These are phyloP conservation scores for Rutstroemia sydowiana DNA, from an alignment of 2,329 filamentous ascomycete genomes.

Conservation along the genomic window DNA sequence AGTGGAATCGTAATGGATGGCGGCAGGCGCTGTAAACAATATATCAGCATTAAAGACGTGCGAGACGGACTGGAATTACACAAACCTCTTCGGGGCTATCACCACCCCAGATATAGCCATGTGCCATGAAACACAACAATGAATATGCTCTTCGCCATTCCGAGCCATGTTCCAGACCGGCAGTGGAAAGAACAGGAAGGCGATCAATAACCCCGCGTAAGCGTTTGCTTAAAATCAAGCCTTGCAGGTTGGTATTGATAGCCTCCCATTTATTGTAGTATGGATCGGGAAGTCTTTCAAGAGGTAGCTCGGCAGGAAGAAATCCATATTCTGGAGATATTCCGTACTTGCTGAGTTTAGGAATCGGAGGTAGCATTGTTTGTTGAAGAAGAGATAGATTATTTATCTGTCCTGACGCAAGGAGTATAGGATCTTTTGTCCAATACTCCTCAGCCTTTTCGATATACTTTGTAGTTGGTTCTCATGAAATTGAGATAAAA, in stretches of 20 bases:
- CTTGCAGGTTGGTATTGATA: slow-evolving; percentile 77
- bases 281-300: slow-evolving; percentile 73
- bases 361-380: slow-evolving; percentile 50
- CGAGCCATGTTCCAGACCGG: slow-evolving; percentile 70
- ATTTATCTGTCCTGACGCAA: slow-evolving; percentile 47
- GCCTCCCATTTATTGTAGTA: slow-evolving; percentile 97
- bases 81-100: slow-evolving; percentile 67
- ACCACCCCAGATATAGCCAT: slow-evolving; percentile 95
- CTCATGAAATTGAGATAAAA: slow-evolving; percentile 17
- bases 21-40: slow-evolving; percentile 49
- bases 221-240: slow-evolving; percentile 75
- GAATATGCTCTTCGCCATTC: slow-evolving; percentile 95
- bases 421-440: slow-evolving; percentile 52
- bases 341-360: slow-evolving; percentile 67
- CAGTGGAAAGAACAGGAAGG: slow-evolving; percentile 76
- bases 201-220: slow-evolving; percentile 72
- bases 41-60: not conserved
- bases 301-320: slow-evolving; percentile 71
- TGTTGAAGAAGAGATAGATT: slow-evolving; percentile 16
- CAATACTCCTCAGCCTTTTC: slow-evolving; percentile 57
- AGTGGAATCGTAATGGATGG: slow-evolving; percentile 78
- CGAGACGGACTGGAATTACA: slow-evolving; percentile 1
- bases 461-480: slow-evolving; percentile 13
- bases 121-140: slow-evolving; percentile 81
- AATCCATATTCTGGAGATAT: slow-evolving; percentile 77